These are phyloP conservation scores for Carpinus viminea DNA, from an alignment of 306 rosid genomes.

Conservation along the genomic window DNA sequence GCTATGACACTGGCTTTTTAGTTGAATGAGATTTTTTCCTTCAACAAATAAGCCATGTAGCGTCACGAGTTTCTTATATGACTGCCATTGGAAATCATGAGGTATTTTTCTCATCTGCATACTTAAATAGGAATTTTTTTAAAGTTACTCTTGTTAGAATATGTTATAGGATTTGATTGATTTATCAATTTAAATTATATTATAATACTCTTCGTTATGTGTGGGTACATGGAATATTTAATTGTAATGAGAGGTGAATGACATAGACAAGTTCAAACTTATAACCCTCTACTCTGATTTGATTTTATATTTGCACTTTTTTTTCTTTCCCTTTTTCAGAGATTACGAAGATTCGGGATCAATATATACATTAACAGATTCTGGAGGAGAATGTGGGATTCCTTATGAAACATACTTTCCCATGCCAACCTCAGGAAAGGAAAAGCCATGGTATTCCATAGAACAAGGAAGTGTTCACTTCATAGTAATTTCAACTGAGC, in stretches of 20 bases:
- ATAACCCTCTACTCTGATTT: too few relatives aligned
- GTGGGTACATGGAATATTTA: too few relatives aligned
- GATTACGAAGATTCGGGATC: conserved; percentile 67
- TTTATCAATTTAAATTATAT: too few relatives aligned
- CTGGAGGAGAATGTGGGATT: conserved; percentile 96
- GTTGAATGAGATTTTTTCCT: conserved; percentile 91
- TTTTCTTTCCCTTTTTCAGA: conserved; percentile 30
- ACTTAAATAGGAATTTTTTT: neutral
- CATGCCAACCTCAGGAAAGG: conserved; percentile 76
- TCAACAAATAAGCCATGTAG: conserved; percentile 56
- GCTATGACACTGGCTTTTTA: conserved; percentile 87
- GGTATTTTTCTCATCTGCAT: conserved; percentile 39
- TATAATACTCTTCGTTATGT: too few relatives aligned
- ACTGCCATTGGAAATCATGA: conserved; percentile 92
- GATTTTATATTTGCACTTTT: neutral
- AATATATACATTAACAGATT: conserved; percentile 50
- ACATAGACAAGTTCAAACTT: too few relatives aligned
- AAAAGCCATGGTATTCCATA: conserved; percentile 92
- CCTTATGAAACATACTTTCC: conserved; percentile 82
- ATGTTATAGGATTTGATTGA: too few relatives aligned
- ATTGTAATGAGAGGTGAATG: too few relatives aligned
- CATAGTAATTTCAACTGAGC: conserved; percentile 84
- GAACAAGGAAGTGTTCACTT: conserved; percentile 81
- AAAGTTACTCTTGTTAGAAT: neutral
- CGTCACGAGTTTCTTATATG: conserved; percentile 79